These are phyloP conservation scores for Mrakia blollopis DNA, from an alignment of 768 basidiomycete species.

Conservation along the genomic window DNA sequence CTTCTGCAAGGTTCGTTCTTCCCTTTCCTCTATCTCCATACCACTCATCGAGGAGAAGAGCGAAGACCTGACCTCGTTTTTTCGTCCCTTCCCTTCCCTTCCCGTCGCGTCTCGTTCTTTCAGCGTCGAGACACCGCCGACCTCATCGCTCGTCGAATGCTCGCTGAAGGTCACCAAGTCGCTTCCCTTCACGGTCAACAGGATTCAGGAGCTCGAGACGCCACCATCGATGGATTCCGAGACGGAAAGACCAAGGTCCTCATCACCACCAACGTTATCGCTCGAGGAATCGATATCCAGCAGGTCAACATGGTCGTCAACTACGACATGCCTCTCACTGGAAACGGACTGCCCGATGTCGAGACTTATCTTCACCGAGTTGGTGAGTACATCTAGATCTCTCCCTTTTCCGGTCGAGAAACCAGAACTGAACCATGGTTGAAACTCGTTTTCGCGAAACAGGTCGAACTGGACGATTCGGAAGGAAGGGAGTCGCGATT, in stretches of 20 bases:
- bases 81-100: too few relatives aligned
- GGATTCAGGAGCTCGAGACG: constrained; percentile 80
- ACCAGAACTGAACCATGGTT: neutral
- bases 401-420: constrained; percentile 2
- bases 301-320: constrained; percentile 99
- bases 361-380: constrained; percentile 99
- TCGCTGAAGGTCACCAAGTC: constrained; percentile 88
- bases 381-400: constrained; percentile 54
- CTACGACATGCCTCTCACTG: constrained; percentile 84
- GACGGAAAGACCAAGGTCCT: constrained; percentile 94
- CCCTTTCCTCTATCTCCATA: neutral
- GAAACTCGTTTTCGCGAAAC: constrained; percentile 1
- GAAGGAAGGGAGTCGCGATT: constrained; percentile 91
- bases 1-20: constrained; percentile 73
- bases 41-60: neutral
- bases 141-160: constrained; percentile 83
- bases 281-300: constrained; percentile 94
- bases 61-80: neutral
- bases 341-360: constrained; percentile 61
- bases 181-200: constrained; percentile 93
- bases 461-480: constrained; percentile 98
- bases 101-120: neutral
- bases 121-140: constrained; percentile 73
- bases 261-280: constrained; percentile 98
- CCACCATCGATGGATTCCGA: constrained; percentile 89